These are phyloP conservation scores for Malassezia brasiliensis DNA, from an alignment of 1,284 basidiomycete genomes.

Conservation along the genomic window DNA sequence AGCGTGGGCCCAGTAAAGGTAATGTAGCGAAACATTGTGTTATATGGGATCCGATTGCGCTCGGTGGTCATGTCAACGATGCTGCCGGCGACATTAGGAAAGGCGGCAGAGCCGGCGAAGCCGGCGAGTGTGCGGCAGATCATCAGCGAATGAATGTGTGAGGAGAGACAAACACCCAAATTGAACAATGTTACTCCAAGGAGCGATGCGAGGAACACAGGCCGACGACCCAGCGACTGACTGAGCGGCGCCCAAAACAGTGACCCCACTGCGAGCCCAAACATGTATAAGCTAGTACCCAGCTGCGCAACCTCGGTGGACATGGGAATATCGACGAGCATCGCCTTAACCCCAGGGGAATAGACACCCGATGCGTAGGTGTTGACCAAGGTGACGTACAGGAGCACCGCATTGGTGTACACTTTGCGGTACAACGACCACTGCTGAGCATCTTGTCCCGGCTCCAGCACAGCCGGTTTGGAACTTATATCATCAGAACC, in stretches of 20 bases:
- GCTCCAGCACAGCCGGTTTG: no score
- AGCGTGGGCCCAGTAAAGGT: slow-evolving; percentile 16
- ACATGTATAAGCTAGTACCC: slow-evolving; percentile 16
- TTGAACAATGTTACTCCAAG: slow-evolving; percentile 8
- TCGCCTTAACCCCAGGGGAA: slow-evolving; percentile 5
- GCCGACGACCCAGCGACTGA: slow-evolving; percentile 13
- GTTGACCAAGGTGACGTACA: neutral
- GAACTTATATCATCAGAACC: no score
- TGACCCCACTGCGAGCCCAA: slow-evolving; percentile 9
- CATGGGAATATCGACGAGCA: slow-evolving; percentile 3
- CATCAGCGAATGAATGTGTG: slow-evolving; percentile 1
- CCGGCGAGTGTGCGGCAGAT: slow-evolving; percentile 18
- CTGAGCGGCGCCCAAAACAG: slow-evolving; percentile 15
- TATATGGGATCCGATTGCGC: slow-evolving; percentile 18
- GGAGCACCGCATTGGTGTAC: neutral
- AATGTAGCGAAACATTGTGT: slow-evolving; percentile 16
- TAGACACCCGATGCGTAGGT: slow-evolving; percentile 15
- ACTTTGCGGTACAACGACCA: slow-evolving; percentile 12
- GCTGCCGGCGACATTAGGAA: slow-evolving; percentile 19
- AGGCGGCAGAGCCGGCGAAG: slow-evolving; percentile 2
- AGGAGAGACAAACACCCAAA: slow-evolving; percentile 13
- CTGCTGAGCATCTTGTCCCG: neutral
- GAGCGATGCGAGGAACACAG: slow-evolving; percentile 7
- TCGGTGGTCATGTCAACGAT: slow-evolving; percentile 20
- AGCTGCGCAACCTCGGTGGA: slow-evolving; percentile 9